A percentile compares a stretch with the other conserved stretches of the same genome.
Evolutionary conservation across 2,329 filamentous ascomycete species (phyloP).

Genomic region (Colletotrichum noveboracense): DNA sequence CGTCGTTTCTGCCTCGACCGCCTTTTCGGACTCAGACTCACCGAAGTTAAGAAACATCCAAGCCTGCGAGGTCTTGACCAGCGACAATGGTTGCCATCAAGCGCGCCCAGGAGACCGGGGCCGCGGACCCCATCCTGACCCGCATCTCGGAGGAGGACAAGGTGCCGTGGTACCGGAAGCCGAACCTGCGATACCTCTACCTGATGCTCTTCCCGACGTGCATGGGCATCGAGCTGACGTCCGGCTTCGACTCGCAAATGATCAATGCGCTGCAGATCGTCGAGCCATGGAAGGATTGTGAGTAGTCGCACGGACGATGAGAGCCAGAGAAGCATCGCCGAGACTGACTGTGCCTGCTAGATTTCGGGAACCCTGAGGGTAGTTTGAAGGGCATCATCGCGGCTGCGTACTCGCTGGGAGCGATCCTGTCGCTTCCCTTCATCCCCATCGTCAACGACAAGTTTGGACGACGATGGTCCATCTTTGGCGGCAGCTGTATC

Average conservation of each 20-base stretch:
- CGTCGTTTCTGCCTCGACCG: background rate
- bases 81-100: conserved; percentile 16
- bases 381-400: conserved; percentile 59
- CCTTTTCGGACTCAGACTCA: background rate
- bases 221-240: conserved; percentile 63
- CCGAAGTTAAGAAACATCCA: background rate
- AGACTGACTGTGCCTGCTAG: conserved; percentile 24
- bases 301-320: conserved; percentile 8
- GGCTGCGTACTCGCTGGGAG: conserved; percentile 64
- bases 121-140: conserved; percentile 34
- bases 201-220: conserved; percentile 63
- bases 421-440: conserved; percentile 62
- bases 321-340: conserved; percentile 6
- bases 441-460: conserved; percentile 60
- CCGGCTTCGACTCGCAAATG: conserved; percentile 50
- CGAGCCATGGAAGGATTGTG: conserved; percentile 38
- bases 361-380: conserved; percentile 50
- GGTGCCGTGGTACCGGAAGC: conserved; percentile 61
- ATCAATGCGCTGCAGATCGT: conserved; percentile 50
- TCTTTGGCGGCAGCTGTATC: conserved; percentile 57
- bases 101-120: conserved; percentile 16
- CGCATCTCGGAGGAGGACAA: conserved; percentile 40
- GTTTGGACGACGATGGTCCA: conserved; percentile 62
- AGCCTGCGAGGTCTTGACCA: background rate
- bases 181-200: conserved; percentile 62